Evolutionary conservation across 768 basidiomycete species (phyloP), one percentile per base, ranked within the genome.

Genomic region (Lactifluus hygrophoroides): DNA sequence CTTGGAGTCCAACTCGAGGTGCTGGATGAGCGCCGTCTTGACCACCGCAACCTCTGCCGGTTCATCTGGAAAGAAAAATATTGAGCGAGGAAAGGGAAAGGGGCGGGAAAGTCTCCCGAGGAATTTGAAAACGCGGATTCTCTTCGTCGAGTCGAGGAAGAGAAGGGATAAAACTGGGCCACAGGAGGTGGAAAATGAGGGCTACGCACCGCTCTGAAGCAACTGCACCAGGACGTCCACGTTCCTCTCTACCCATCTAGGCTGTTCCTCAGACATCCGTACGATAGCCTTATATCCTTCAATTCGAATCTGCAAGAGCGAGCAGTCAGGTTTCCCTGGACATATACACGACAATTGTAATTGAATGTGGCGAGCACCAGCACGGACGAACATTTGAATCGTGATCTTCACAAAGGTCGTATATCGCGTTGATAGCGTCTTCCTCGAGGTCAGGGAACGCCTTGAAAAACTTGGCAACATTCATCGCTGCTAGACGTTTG

Each of bases 321-420:
- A 50, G 16, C 19, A 27, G 16, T 54, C 23, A 21, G 11, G 17
- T 38, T 9, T 37, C n/a, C 11, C 19, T 34, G 19, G n/a, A 6
- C 7, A 35, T 50, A 54, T n/a, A n/a, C n/a, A n/a, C n/a, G n/a
- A n/a, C n/a, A n/a, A n/a, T n/a, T n/a, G n/a, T n/a, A n/a, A 53
- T 11, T 56, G 57, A 51, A 58, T 51, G 0, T 1, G 21, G 13
- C 11, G 30, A 32, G 28, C 13, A 19, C 27, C 38, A 11, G 32
- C 32, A 32, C n/a, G n/a, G 10, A 58, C 75, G 43, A 63, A 85
- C 85, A 62, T 72, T 72, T 13, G 76, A 64, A 38, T 78, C 77
- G 48, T 79, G 79, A 72, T 88, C 86, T 68, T 88, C 86, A 67
- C 86, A 88, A 0, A 88, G 71, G 70, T 88, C 86, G 65, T 88